Conservation (phyloP, 768 basidiomycete genomes). For the Macrocybe gigantea region DNA sequence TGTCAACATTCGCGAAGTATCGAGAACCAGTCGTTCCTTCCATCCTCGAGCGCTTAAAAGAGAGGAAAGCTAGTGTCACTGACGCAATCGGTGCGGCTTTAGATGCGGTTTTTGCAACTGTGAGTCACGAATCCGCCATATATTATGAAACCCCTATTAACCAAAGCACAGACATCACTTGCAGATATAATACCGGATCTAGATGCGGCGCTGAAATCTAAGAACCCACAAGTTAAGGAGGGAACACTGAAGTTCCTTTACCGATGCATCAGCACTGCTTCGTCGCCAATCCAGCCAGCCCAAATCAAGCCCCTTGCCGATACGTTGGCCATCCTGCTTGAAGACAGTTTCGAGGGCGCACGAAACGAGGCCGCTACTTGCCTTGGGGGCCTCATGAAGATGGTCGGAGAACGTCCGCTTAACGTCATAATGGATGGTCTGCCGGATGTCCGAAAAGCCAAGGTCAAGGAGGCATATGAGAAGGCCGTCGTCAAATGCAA, state of each 20-base stretch:
- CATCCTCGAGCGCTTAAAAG: conserved; percentile 88
- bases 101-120: conserved; percentile 83
- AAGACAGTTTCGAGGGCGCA: conserved; percentile 86
- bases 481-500: conserved; percentile 92
- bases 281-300: conserved; percentile 58
- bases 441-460: conserved; percentile 81
- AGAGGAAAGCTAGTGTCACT: conserved; percentile 85
- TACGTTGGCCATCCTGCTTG: conserved; percentile 65
- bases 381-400: conserved; percentile 91
- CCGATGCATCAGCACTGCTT: conserved; percentile 69
- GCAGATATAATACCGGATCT: conserved; percentile 82
- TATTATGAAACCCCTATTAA: conserved; percentile 7
- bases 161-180: conserved; percentile 56
- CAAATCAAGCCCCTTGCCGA: conserved; percentile 85
- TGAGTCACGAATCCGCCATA: conserved; percentile 22
- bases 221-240: conserved; percentile 97
- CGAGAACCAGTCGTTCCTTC: conserved; percentile 66
- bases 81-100: conserved; percentile 85
- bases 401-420: conserved; percentile 90
- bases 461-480: conserved; percentile 91
- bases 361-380: conserved; percentile 86
- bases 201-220: conserved; percentile 68
- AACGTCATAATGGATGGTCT: conserved; percentile 82
- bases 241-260: conserved; percentile 84
- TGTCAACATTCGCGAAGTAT: conserved; percentile 66